A percentile compares a stretch with the other conserved stretches of the same genome.
These are phyloP conservation scores for Cardamine occulta DNA, from an alignment of 345 rosid genomes.

Conservation along the genomic window DNA sequence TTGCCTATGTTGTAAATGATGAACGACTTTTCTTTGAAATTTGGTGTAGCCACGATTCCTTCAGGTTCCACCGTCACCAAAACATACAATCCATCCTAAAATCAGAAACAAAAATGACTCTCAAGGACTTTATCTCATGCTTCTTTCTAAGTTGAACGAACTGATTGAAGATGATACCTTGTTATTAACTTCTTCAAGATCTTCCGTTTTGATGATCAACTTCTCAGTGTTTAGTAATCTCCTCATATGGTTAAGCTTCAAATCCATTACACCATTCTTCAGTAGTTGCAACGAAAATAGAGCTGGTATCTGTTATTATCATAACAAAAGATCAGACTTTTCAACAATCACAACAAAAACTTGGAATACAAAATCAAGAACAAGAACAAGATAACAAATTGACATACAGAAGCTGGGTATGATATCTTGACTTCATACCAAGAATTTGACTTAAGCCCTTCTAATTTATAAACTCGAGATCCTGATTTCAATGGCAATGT, in stretches of 20 bases:
- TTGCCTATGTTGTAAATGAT: constrained; percentile 83
- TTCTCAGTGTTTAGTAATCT: constrained; percentile 71
- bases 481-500: constrained; percentile 61
- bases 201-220: constrained; percentile 58
- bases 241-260: constrained; percentile 45
- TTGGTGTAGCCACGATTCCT: constrained; percentile 74
- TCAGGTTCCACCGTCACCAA: constrained; percentile 80
- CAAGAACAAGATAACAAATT: constrained; percentile 12
- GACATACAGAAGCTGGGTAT: constrained; percentile 95
- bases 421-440: constrained; percentile 99
- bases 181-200: constrained; percentile 36
- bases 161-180: constrained; percentile 49
- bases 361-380: neutral
- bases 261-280: constrained; percentile 48
- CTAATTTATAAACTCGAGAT: constrained; percentile 60
- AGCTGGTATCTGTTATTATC: constrained; percentile 65
- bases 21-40: constrained; percentile 54
- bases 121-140: neutral
- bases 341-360: constrained; percentile 31
- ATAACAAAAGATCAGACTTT: neutral
- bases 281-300: constrained; percentile 62
- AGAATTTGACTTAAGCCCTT: constrained; percentile 67
- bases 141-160: neutral
- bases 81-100: constrained; percentile 58
- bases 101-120: constrained; percentile 12